Base-by-base conservation (phyloP, 2,329 filamentous ascomycete species). In the Clonostachys rosea region DNA sequence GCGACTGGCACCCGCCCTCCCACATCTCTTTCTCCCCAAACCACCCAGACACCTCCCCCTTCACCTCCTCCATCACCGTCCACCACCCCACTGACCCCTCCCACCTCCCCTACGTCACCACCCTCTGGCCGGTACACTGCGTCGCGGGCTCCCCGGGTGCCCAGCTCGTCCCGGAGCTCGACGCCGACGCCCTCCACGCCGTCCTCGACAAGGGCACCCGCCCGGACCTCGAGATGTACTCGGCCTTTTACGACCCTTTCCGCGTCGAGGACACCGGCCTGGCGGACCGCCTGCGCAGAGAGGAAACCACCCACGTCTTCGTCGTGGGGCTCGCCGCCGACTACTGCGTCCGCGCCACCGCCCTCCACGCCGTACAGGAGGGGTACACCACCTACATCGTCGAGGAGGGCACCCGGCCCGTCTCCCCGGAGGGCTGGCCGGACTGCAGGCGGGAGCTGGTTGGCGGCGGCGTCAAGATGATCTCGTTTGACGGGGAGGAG, bases 91-190 rank as follows among this genome's bases (percentile, higher is more conserved):
- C 68, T 53, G 82, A 89, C 65, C 64, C 79, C 5, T 57, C 71
- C 12, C 82, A 88, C 61, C 24, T 30, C 24, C 75, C 70, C 20
- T 85, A 90, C 69, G 65, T 71, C 39, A 84, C 85, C 47, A 75
- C 81, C 37, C 76, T 99, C 10, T 99, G 94, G 94, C 94, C 94
- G 1, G 80, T 81, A 18, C 94, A 99, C 70, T 97, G 94, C 69
- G 78, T 97, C 9, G 85, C 89, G 59, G 74, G 74, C 41, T 89
- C 87, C 0, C 64, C 73, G 1, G 94, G 94, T 11, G 84, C 88
- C 0, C 77, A 82, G 44, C 73, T 97, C 18, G 75, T 94, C 7
- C 78, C 84, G 0, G 90, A 91, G 60, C 75, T 97, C 2, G 71
- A 89, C 44, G 49, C 61, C 13, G 57, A 60, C 8, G 74, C 72